A percentile compares a stretch with the other conserved stretches of the same genome.
phyloP scores from a whole-genome alignment of 2,329 filamentous ascomycete species.

The Apiospora aurea region DNA sequence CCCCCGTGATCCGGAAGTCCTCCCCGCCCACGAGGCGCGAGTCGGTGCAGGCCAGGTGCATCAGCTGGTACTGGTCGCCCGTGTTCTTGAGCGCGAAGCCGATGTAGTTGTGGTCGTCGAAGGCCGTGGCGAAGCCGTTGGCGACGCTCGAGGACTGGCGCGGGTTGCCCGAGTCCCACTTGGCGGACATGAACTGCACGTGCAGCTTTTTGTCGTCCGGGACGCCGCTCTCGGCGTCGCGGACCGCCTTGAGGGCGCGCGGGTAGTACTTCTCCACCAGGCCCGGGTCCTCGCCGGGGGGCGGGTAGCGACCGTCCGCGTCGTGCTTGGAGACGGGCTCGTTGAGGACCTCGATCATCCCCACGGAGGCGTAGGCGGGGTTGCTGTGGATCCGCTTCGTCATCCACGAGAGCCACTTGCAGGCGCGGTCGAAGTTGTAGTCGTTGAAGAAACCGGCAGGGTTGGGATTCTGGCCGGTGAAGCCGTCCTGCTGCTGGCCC shows the following conservation, averaged over 20 bases:
- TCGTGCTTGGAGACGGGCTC: conserved; percentile 49
- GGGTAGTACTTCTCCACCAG: conserved; percentile 51
- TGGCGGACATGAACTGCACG: conserved; percentile 48
- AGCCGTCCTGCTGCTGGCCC: conserved; percentile 48
- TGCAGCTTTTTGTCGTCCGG: conserved; percentile 48
- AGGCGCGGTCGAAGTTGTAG: conserved; percentile 54
- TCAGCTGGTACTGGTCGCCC: conserved; percentile 48
- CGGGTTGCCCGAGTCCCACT: conserved; percentile 56
- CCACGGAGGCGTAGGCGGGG: conserved; percentile 47
- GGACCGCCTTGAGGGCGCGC: conserved; percentile 48
- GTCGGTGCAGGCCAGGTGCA: conserved; percentile 43
- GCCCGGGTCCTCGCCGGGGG: conserved; percentile 33
- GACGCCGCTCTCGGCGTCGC: conserved; percentile 47
- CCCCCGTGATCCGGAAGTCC: conserved; percentile 51
- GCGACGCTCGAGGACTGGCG: conserved; percentile 23
- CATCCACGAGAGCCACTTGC: conserved; percentile 54
- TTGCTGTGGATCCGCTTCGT: conserved; percentile 51
- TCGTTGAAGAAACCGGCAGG: conserved; percentile 52
- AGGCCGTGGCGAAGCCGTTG: conserved; percentile 33
- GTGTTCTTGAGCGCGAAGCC: conserved; percentile 49
- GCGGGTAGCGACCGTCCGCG: conserved; percentile 33
- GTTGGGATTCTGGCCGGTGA: conserved; percentile 42
- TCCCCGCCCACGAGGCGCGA: conserved; percentile 43
- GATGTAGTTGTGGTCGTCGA: conserved; percentile 57
- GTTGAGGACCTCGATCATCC: conserved; percentile 56